A percentile compares a stretch with the other conserved stretches of the same genome.
Evolutionary conservation across 371 early-diverging fungal genomes (phyloP).

Genomic region (Parasitella parasitica): DNA sequence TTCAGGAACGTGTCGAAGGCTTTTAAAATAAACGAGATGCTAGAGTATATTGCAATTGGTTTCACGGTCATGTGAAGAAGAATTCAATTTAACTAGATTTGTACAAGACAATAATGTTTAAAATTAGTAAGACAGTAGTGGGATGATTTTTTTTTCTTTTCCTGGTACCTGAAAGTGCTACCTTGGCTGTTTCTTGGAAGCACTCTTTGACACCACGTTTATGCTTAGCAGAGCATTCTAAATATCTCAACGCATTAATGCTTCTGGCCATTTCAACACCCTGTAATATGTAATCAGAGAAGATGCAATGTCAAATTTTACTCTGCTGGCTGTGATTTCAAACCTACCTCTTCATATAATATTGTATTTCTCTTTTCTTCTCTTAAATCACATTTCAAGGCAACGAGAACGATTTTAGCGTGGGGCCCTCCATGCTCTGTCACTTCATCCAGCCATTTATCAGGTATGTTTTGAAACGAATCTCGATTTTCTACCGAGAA

Average conservation of each 20-base stretch:
- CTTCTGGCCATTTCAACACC: conserved; percentile 44
- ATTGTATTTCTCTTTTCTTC: conserved; percentile 41
- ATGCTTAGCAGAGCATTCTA: conserved; percentile 58
- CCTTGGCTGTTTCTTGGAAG: conserved; percentile 54
- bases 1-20: conserved; percentile 61
- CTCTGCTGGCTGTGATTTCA: neutral
- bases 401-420: conserved; percentile 52
- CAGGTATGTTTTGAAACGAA: conserved; percentile 55
- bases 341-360: conserved; percentile 47
- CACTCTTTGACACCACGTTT: conserved; percentile 55
- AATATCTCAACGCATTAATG: conserved; percentile 51
- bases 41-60: conserved; percentile 11
- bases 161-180: conserved; percentile 38
- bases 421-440: conserved; percentile 42
- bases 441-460: conserved; percentile 57
- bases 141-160: neutral
- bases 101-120: neutral
- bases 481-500: conserved; percentile 59
- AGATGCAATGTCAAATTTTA: neutral
- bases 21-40: conserved; percentile 21
- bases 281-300: no score
- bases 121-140: neutral
- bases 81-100: conserved; percentile 6
- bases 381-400: conserved; percentile 60
- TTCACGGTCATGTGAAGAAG: conserved; percentile 1